These are phyloP conservation scores for Sporothrix sp. DNA, from an alignment of 2,329 filamentous ascomycete species.

Conservation along the genomic window DNA sequence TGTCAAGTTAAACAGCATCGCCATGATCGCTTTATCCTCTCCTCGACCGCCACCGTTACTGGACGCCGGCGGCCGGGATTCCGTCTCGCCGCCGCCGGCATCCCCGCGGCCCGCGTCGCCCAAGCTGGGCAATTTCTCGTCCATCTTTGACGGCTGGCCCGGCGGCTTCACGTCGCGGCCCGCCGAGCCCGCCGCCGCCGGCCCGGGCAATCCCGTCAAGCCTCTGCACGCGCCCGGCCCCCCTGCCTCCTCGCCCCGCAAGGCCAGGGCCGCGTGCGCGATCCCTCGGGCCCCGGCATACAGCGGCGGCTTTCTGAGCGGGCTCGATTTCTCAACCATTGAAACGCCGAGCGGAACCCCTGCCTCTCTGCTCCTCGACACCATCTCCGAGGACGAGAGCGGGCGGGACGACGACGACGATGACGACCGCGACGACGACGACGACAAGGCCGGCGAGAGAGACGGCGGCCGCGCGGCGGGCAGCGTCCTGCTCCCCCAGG, in stretches of 20 bases:
- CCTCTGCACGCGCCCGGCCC: background rate
- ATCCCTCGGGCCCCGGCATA: background rate
- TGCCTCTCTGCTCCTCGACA: background rate
- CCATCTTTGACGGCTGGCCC: constrained; percentile 2
- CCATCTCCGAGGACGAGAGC: constrained; percentile 4
- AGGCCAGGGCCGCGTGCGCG: too few relatives aligned
- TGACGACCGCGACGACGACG: too few relatives aligned
- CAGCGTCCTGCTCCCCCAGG: background rate
- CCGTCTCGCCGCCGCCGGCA: background rate
- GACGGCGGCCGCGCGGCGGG: background rate
- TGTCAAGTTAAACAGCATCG: constrained; percentile 10
- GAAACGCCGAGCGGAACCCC: background rate
- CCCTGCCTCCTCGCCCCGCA: background rate
- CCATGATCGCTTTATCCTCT: constrained; percentile 2
- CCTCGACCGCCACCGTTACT: background rate
- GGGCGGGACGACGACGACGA: background rate
- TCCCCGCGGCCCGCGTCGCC: constrained; percentile 5
- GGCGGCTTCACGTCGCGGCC: background rate
- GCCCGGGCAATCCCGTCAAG: constrained; percentile 1
- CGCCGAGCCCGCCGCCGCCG: background rate
- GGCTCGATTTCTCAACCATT: constrained; percentile 8
- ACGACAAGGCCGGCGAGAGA: background rate
- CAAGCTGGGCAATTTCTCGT: constrained; percentile 15
- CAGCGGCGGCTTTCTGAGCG: constrained; percentile 10
- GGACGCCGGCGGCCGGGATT: background rate